Percentiles rank a stretch among this genome's conserved stretches.
Evolutionary conservation across 2,329 filamentous ascomycete genomes (phyloP).

Genomic region (Pyricularia pennisetigena): DNA sequence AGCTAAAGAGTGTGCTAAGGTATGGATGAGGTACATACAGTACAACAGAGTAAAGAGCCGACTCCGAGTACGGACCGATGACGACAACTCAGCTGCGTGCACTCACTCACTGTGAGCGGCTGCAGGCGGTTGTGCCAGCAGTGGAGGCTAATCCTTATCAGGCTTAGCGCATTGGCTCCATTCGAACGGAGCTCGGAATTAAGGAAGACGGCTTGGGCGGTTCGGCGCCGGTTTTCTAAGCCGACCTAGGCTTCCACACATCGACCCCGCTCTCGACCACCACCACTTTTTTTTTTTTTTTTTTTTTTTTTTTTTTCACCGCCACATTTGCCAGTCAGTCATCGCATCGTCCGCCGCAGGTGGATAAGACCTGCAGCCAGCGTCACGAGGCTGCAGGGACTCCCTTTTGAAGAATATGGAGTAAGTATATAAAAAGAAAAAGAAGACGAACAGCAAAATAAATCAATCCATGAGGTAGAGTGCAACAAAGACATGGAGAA

Average conservation of each 20-base stretch:
- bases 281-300: not conserved
- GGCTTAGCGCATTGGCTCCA: not conserved
- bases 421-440: too few species aligned
- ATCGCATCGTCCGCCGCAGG: too few species aligned
- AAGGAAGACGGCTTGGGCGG: not conserved
- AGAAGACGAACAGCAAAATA: too few species aligned
- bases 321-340: not conserved
- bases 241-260: not conserved
- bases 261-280: not conserved
- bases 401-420: too few species aligned
- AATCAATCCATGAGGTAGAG: too few species aligned
- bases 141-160: not conserved
- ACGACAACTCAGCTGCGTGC: not conserved
- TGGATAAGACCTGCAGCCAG: too few species aligned
- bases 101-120: not conserved
- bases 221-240: not conserved
- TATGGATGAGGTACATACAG: not conserved
- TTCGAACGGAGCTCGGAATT: not conserved
- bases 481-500: too few species aligned
- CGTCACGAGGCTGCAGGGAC: too few species aligned
- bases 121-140: not conserved
- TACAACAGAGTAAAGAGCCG: not conserved
- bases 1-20: not conserved
- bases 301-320: not conserved
- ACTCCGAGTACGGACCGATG: not conserved